Percentiles rank a stretch among this genome's conserved stretches.
Conservation (phyloP, 441 rosid species). For the Pelargonium fulgidum region DNA sequence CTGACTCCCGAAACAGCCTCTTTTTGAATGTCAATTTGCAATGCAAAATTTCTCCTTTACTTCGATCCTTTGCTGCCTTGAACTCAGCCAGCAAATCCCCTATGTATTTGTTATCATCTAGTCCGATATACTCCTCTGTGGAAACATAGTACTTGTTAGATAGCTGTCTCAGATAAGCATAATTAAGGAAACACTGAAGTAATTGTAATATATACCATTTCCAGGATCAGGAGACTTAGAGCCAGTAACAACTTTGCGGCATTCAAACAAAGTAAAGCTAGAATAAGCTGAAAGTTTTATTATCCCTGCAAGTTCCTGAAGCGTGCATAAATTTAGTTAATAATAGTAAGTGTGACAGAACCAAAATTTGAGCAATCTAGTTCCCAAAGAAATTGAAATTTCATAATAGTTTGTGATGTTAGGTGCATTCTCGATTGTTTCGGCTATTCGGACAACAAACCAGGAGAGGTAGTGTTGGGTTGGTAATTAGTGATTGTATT, state of each 20-base stretch:
- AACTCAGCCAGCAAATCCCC: constrained; percentile 90
- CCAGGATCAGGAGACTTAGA: constrained; percentile 86
- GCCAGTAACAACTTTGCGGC: constrained; percentile 86
- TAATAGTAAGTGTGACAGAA: constrained; percentile 1
- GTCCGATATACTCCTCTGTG: constrained; percentile 86
- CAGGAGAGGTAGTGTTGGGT: no score
- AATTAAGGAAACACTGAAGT: constrained; percentile 13
- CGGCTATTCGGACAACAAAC: no score
- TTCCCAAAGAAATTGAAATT: neutral
- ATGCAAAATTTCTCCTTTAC: constrained; percentile 93
- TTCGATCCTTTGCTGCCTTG: constrained; percentile 84
- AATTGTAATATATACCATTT: constrained; percentile 46
- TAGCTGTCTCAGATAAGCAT: constrained; percentile 15
- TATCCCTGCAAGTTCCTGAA: constrained; percentile 93
- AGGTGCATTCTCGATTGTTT: no score
- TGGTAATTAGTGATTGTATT: no score
- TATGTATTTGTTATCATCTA: constrained; percentile 93
- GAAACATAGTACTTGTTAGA: constrained; percentile 27
- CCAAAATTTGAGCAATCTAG: neutral
- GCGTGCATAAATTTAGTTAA: constrained; percentile 15
- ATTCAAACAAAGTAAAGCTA: constrained; percentile 92
- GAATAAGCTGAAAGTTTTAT: constrained; percentile 83
- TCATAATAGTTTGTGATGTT: neutral
- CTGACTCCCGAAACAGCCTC: constrained; percentile 93
- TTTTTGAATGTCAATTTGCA: constrained; percentile 85